These are phyloP conservation scores for Eimeria praecox DNA, from an alignment of 169 alveolate genomes.

Conservation along the genomic window DNA sequence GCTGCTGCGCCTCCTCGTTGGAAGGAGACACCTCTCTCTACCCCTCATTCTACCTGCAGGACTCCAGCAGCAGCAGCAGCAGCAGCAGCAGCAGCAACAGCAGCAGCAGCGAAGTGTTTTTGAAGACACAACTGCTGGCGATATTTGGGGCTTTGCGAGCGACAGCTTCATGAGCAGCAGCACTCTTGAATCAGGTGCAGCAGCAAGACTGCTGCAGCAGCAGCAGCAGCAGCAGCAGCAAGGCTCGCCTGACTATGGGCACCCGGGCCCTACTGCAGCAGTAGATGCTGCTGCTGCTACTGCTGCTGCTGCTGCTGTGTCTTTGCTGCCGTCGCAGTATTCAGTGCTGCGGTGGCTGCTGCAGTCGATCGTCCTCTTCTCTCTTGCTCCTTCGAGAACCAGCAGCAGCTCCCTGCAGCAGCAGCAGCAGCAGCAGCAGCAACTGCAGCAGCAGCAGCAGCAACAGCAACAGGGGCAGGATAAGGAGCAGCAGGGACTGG, in stretches of 20 bases:
- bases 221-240: conserved; percentile 64
- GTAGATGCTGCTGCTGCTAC: not conserved
- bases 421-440: conserved; percentile 39
- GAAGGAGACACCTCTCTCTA: not conserved
- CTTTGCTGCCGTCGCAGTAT: conserved; percentile 26
- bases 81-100: conserved; percentile 68
- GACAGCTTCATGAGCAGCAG: conserved; percentile 60
- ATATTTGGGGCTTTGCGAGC: not conserved
- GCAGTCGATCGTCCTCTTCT: conserved; percentile 12
- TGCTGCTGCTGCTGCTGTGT: conserved; percentile 38
- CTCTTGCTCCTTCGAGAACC: not conserved
- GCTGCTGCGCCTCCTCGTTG: conserved; percentile 21
- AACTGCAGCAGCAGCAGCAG: conserved; percentile 23
- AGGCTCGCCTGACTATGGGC: conserved; percentile 6
- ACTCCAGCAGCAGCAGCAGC: conserved; percentile 36
- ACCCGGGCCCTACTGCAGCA: not conserved
- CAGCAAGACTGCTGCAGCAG: conserved; percentile 22
- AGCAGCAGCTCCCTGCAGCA: not conserved
- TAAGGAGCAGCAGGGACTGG: conserved; percentile 21
- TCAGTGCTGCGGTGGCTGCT: conserved; percentile 50
- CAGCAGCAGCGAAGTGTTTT: conserved; percentile 27
- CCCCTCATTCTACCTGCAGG: conserved; percentile 51
- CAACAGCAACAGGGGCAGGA: conserved; percentile 54
- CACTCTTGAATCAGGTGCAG: conserved; percentile 24
- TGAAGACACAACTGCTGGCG: not conserved